Base-by-base conservation (phyloP, 257 asterid genomes). In the Ligustrum vulgare region DNA sequence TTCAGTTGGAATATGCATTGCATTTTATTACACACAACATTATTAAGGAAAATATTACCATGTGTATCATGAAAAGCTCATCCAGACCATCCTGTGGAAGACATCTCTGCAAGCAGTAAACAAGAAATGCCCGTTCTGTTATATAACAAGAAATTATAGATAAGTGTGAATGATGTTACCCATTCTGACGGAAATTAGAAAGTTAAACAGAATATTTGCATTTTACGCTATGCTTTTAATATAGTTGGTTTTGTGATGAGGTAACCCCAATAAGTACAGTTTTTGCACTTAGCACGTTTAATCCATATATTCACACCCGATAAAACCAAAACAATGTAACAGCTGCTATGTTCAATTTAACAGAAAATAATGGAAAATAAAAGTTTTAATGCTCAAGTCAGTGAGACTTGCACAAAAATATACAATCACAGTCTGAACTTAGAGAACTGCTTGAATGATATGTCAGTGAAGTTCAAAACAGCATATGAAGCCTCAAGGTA, bases 81-180 rank as follows among this genome's bases (percentile, higher is more conserved):
- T 93, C 99, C 96, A 95, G 82, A 72, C 89, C 90, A 78, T 90
- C 91, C 78, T 89, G 91, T 25, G 92, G 90, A 71, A 93, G 98
- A 79, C 98, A 95, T 81, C 99, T 89, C 99, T 95, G 97, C 76
- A 71, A 75, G 62, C 10, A 68, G 75, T 6, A 72, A 76, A 82
- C 2, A 41, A 73, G 54, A 60, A 67, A 71, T n/a, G n/a, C 66
- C 65, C 74, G 66, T 43, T 75, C 45, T 8, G 45, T 20, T 8
- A 20, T 58, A 33, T 20, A 9, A 11, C 35, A 71, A 31, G 58
- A 2, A 28, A 77, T 22, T 28, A 9, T 25, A 73, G 22, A 16
- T 67, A 36, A 58, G n/a, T 33, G 66, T 64, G 54, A 23, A 33
- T 22, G 18, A 60, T 20, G 60, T 5, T 35, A 4, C 49, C 18